Conservation (phyloP, 768 basidiomycete species). For the Boletus pseudopeckii region DNA sequence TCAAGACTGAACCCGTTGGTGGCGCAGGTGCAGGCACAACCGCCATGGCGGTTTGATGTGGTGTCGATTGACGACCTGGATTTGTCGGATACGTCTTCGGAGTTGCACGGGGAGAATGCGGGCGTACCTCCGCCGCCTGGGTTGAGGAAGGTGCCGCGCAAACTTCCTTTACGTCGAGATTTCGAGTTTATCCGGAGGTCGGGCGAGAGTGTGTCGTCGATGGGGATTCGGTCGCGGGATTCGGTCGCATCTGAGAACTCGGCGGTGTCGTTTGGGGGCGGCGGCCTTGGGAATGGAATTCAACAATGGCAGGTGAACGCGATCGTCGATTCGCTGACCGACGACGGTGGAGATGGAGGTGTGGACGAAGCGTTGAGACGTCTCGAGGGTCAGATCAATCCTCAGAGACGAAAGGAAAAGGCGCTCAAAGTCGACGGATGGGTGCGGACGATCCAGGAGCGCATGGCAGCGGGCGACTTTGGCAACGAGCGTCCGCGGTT, state of each 20-base stretch:
- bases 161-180: constrained; percentile 71
- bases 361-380: constrained; percentile 77
- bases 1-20: constrained; percentile 31
- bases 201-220: constrained; percentile 69
- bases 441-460: constrained; percentile 69
- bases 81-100: constrained; percentile 73
- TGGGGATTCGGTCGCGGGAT: constrained; percentile 65
- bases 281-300: constrained; percentile 39
- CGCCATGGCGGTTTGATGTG: constrained; percentile 64
- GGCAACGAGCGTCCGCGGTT: constrained; percentile 58
- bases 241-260: constrained; percentile 51
- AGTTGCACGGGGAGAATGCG: constrained; percentile 34
- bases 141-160: constrained; percentile 51
- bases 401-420: constrained; percentile 64
- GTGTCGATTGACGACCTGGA: constrained; percentile 79
- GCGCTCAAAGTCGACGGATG: constrained; percentile 77
- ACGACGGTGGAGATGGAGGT: constrained; percentile 74
- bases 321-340: constrained; percentile 67
- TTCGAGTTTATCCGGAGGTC: constrained; percentile 79
- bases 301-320: constrained; percentile 85
- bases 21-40: constrained; percentile 34
- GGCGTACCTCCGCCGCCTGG: constrained; percentile 46
- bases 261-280: constrained; percentile 37
- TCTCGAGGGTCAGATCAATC: constrained; percentile 85
- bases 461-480: constrained; percentile 63